Percentiles rank a stretch among this genome's conserved stretches.
phyloP scores from a whole-genome alignment of 1,139 yeast species.

The Saccharomycopsis phalli region DNA sequence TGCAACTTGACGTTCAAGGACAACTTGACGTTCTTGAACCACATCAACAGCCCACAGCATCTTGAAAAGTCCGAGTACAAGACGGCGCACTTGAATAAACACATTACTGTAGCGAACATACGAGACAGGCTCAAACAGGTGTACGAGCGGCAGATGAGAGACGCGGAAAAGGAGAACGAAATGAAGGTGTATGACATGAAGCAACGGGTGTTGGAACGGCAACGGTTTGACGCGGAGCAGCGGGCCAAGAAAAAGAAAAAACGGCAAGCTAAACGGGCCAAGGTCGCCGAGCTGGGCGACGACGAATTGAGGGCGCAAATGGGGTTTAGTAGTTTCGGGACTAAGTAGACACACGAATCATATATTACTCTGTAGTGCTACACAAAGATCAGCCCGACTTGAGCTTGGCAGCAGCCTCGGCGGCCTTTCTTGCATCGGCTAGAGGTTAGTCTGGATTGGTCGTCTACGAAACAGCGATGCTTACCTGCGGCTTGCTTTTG shows the following conservation, averaged over 20 bases:
- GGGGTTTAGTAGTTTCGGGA: slow-evolving; percentile 21
- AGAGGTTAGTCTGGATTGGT: slow-evolving; percentile 8
- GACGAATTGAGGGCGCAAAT: slow-evolving; percentile 10
- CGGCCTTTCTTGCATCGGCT: slow-evolving; percentile 57
- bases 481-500: slow-evolving; percentile 76
- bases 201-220: slow-evolving; percentile 12
- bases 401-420: slow-evolving; percentile 26
- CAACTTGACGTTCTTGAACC: slow-evolving; percentile 72
- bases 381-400: slow-evolving; percentile 2
- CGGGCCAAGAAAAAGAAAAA: slow-evolving; percentile 2
- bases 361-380: not conserved
- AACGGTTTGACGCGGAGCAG: slow-evolving; percentile 9
- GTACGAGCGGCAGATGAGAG: slow-evolving; percentile 4
- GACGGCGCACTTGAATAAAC: slow-evolving; percentile 44
- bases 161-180: slow-evolving; percentile 15
- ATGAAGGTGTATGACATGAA: slow-evolving; percentile 13
- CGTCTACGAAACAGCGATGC: slow-evolving; percentile 26
- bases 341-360: not conserved
- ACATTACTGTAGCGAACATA: slow-evolving; percentile 30
- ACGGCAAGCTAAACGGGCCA: slow-evolving; percentile 4
- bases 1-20: slow-evolving; percentile 79
- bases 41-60: slow-evolving; percentile 67
- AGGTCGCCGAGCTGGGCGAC: not conserved
- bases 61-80: slow-evolving; percentile 29
- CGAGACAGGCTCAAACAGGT: slow-evolving; percentile 4